These are phyloP conservation scores for Lasiodiplodia theobromae DNA, from an alignment of 2,329 filamentous ascomycete species.

Conservation along the genomic window DNA sequence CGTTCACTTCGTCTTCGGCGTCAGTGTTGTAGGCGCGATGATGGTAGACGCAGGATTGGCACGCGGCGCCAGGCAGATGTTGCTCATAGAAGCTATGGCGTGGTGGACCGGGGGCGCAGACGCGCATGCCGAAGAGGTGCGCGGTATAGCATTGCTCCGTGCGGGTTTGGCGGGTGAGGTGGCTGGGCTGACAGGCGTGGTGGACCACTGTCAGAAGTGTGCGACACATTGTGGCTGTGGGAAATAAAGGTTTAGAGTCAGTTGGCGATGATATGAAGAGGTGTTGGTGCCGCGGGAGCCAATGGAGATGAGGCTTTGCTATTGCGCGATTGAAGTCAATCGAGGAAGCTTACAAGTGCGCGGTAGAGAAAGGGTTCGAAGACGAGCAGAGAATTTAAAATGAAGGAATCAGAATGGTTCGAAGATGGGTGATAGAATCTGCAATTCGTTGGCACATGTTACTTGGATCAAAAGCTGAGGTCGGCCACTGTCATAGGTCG, in stretches of 20 bases:
- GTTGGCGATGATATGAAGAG: neutral
- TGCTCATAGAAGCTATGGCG: neutral
- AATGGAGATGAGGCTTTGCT: neutral
- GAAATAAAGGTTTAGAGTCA: neutral
- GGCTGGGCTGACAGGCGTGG: neutral
- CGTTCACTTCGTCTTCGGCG: neutral
- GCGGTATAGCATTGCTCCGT: constrained; percentile 6
- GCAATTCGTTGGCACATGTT: neutral
- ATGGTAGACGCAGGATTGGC: neutral
- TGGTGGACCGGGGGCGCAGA: neutral
- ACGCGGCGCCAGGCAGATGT: neutral
- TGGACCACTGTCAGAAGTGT: neutral
- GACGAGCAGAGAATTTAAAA: neutral
- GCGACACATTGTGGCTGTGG: neutral
- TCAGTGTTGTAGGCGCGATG: neutral
- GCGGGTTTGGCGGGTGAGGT: neutral
- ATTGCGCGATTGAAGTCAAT: neutral
- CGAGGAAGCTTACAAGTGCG: neutral
- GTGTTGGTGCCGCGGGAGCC: neutral
- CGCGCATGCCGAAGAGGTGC: neutral
- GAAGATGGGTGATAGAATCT: neutral
- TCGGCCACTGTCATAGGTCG: neutral
- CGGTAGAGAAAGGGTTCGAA: neutral
- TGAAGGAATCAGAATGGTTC: neutral
- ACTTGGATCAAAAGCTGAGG: neutral